These are phyloP conservation scores for Phytophthora syringae DNA, from an alignment of 352 stramenopile species.

Conservation along the genomic window DNA sequence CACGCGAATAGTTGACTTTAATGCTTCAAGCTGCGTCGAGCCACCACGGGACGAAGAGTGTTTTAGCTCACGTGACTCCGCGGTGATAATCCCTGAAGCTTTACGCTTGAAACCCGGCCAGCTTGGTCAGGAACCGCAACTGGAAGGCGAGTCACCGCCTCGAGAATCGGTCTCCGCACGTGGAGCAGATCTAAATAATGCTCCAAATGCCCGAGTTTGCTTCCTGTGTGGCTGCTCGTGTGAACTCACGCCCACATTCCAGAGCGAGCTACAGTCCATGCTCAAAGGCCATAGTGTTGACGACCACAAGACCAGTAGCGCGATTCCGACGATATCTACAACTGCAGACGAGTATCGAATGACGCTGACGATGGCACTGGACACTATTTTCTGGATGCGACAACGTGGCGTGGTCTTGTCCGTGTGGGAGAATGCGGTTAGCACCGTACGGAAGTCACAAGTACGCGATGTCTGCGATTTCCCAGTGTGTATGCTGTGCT, in stretches of 20 bases:
- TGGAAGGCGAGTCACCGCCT: slow-evolving; percentile 3
- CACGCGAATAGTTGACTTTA: slow-evolving; percentile 64
- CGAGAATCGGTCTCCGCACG: slow-evolving; percentile 8
- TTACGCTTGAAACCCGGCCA: slow-evolving; percentile 52
- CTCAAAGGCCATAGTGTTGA: slow-evolving; percentile 33
- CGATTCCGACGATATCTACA: slow-evolving; percentile 22
- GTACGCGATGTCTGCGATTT: slow-evolving; percentile 55
- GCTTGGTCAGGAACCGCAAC: slow-evolving; percentile 8
- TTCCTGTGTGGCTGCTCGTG: slow-evolving; percentile 69
- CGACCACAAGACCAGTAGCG: slow-evolving; percentile 9
- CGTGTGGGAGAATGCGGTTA: slow-evolving; percentile 66
- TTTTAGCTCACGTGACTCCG: slow-evolving; percentile 39
- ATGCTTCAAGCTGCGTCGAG: slow-evolving; percentile 34
- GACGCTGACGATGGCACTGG: slow-evolving; percentile 80
- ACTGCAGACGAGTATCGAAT: slow-evolving; percentile 66
- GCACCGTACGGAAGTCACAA: slow-evolving; percentile 43
- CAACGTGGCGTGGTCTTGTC: slow-evolving; percentile 62
- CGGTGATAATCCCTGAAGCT: slow-evolving; percentile 50
- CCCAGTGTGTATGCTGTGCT: slow-evolving; percentile 76
- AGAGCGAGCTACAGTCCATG: slow-evolving; percentile 48
- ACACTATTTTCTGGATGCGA: slow-evolving; percentile 71
- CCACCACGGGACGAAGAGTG: slow-evolving; percentile 15
- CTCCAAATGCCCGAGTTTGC: slow-evolving; percentile 38
- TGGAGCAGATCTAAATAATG: slow-evolving; percentile 20
- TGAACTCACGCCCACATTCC: slow-evolving; percentile 47